Base-by-base conservation (phyloP, 306 rosid species). In the Acacia confusa region DNA sequence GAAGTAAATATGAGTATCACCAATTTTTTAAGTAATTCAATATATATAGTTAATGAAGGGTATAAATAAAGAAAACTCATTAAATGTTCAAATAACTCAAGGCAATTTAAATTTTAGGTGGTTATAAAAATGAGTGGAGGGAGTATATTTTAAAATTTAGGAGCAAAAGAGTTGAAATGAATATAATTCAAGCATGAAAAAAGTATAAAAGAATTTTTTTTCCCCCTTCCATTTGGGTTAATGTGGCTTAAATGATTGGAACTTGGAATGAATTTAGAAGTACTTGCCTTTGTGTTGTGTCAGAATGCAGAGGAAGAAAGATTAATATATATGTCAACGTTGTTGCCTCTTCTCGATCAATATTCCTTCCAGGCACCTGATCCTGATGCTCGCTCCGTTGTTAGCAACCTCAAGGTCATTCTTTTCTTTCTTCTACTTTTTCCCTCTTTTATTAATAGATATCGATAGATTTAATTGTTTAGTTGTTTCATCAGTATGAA, bases 271-370 rank as follows among this genome's bases (percentile, higher is more conserved):
- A 61, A 25, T 61, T 25, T 27, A 4, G 7, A 58, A 60, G 19
- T 58, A 1, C 0, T 32, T 61, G 20, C 7, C 5, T 61, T 61
- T 55, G 63, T 27, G 34, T 57, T 79, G 70, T 89, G 80, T 77
- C 89, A 92, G 98, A 97, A 95, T 86, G 94, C 96, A 50, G 97
- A 93, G 78, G 93, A 93, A 82, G 99, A 95, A 90, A 88, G 94
- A 80, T 81, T 92, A 48, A 92, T 91, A 30, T 95, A 89, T 82
- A 87, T 93, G 81, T 91, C 97, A 60, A 90, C 91, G 57, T 84
- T 95, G 89, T 83, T 95, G 85, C 96, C 98, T 64, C 95, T 95
- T 87, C 93, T 95, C 63, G 91, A 93, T 60, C 96, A 95, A 76
- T 92, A 93, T 87, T 89, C 99, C 9, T 75, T 93, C 83, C 97